A percentile compares a stretch with the other conserved stretches of the same genome.
Evolutionary conservation across 179 eudicot species (phyloP).

Genomic region (Sideroxylon spinosum): DNA sequence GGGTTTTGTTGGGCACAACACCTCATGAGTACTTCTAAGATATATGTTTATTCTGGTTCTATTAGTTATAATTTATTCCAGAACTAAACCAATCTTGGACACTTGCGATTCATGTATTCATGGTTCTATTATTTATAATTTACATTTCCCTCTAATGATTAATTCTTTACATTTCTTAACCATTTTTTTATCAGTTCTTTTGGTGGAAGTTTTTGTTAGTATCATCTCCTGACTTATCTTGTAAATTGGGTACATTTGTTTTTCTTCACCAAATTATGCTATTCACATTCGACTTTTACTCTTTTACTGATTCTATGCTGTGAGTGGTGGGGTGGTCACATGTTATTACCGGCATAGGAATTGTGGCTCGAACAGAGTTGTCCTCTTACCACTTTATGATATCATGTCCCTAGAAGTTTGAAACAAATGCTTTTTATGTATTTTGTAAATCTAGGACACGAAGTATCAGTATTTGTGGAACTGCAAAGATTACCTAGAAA

Average conservation of each 20-base stretch:
- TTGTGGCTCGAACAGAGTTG: neutral
- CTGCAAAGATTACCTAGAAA: constrained; percentile 69
- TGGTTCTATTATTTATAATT: too few relatives aligned
- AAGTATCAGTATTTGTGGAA: constrained; percentile 86
- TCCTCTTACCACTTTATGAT: constrained; percentile 17
- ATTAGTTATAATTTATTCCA: too few relatives aligned
- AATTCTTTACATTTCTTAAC: neutral
- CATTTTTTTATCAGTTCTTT: neutral
- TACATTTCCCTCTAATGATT: neutral
- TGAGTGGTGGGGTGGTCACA: neutral
- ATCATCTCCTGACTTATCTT: neutral
- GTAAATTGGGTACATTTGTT: neutral
- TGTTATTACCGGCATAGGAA: neutral
- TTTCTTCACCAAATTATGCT: neutral
- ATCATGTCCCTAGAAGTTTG: neutral
- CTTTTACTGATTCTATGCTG: neutral
- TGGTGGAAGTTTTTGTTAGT: neutral
- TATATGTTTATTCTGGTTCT: too few relatives aligned
- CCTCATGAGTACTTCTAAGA: too few relatives aligned
- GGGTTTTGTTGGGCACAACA: too few relatives aligned
- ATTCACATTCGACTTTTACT: neutral
- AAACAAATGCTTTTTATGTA: constrained; percentile 27
- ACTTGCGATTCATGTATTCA: too few relatives aligned
- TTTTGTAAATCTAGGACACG: constrained; percentile 71
- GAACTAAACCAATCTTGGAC: too few relatives aligned